Base-by-base conservation (phyloP, 1,139 yeast genomes). In the Hyphopichia khmerensis region DNA sequence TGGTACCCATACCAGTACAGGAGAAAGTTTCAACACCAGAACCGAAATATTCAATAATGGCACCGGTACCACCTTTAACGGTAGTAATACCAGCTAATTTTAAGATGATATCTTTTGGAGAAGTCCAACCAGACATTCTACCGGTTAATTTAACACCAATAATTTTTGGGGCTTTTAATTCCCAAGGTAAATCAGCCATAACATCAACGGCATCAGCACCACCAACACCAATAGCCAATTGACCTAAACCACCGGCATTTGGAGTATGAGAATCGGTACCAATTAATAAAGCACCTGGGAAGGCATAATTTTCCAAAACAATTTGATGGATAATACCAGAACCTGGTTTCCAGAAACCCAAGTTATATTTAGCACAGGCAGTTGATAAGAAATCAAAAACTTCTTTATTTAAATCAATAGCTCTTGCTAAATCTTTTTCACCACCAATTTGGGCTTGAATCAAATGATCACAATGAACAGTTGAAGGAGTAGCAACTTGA, bases 171-270 rank as follows among this genome's bases (percentile, higher is more conserved):
- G 98, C 98, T 82, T 91, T 91, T 67, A 93, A 82, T 77, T 93
- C 99, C 98, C 98, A 93, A 52, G 99, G 86, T 60, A 87, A 78
- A 67, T 85, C 85, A 51, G 97, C 90, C 87, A 93, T 82, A 60
- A 88, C 99, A 72, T 93, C 98, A 61, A 93, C 98, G 55, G 98
- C 98, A 71, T 93, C 99, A 60, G 99, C 99, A 84, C 98, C 99
- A 82, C 99, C 99, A 57, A 93, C 98, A 84, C 98, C 99, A 65
- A 93, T 93, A 60, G 98, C 98, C 61, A 91, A 80, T 78, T 87
- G 95, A 77, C 99, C 99, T 62, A 93, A 81, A 75, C 98, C 99
- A 80, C 99, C 98, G 56, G 98, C 99, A 69, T 93, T 93, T 56
- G 98, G 98, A 59, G 99, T 93, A 77, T 93, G 98, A 36, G 98